phyloP scores from a whole-genome alignment of 441 rosid genomes.

The Omphalea diandra region DNA sequence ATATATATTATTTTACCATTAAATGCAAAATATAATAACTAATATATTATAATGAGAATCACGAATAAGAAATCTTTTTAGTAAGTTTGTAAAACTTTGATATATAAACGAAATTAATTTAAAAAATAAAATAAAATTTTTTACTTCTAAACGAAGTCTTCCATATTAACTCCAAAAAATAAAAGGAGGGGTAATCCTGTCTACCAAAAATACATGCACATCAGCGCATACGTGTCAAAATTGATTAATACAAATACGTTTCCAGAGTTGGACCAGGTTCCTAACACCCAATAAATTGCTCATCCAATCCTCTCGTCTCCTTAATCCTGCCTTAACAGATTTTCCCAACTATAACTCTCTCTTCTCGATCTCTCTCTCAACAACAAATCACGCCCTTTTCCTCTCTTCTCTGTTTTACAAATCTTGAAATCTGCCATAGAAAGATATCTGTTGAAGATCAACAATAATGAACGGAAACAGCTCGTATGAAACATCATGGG shows the following conservation, averaged over 20 bases:
- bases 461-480: conserved; percentile 30
- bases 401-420: not conserved
- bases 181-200: not conserved
- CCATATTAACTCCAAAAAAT: not conserved
- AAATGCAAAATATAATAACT: too few relatives aligned
- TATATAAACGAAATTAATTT: too few relatives aligned
- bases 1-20: too few relatives aligned
- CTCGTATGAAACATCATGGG: conserved; percentile 68
- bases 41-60: too few relatives aligned
- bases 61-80: too few relatives aligned
- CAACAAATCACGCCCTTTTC: too few relatives aligned
- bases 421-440: too few relatives aligned
- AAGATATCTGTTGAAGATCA: too few relatives aligned
- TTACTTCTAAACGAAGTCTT: not conserved
- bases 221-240: not conserved
- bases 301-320: not conserved
- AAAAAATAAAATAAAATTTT: too few relatives aligned
- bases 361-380: not conserved
- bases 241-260: not conserved
- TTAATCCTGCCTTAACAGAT: not conserved
- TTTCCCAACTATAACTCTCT: not conserved
- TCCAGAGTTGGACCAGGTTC: conserved; percentile 6
- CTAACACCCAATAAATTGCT: not conserved
- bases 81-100: too few relatives aligned
- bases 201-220: not conserved